phyloP scores from a whole-genome alignment of 2,329 filamentous ascomycete species.

The Fusarium nurragi region DNA sequence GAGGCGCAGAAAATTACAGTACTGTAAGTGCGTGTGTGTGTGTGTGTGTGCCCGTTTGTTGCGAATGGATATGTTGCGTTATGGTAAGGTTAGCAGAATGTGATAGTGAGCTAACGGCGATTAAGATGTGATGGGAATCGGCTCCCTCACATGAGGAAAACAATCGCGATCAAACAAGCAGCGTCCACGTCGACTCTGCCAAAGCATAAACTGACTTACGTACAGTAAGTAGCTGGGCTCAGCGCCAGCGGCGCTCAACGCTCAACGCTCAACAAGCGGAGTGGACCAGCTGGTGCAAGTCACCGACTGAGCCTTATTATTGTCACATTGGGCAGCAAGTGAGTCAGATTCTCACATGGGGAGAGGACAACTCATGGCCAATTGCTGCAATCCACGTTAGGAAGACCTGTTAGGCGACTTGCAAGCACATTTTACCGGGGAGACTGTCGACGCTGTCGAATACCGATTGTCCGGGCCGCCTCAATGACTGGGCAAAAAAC shows the following conservation, averaged over 20 bases:
- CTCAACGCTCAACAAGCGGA: constrained; percentile 20
- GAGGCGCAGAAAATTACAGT: background rate
- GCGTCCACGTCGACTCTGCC: constrained; percentile 25
- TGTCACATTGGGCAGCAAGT: constrained; percentile 44
- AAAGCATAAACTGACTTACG: constrained; percentile 25
- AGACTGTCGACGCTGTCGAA: background rate
- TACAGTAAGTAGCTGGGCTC: constrained; percentile 6
- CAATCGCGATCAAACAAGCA: constrained; percentile 14
- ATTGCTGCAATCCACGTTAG: constrained; percentile 41
- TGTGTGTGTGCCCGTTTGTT: background rate
- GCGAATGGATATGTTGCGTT: constrained; percentile 7
- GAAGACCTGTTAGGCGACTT: constrained; percentile 8
- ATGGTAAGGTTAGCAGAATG: constrained; percentile 13
- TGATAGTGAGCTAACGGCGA: constrained; percentile 35
- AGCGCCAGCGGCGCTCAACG: constrained; percentile 2
- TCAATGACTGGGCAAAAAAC: constrained; percentile 2
- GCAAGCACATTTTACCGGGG: constrained; percentile 5
- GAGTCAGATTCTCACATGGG: constrained; percentile 15
- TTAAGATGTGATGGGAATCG: constrained; percentile 39
- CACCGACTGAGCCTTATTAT: constrained; percentile 5
- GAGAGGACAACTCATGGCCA: constrained; percentile 33
- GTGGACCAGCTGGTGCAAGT: constrained; percentile 7
- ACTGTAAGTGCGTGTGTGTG: background rate
- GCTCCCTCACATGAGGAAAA: constrained; percentile 34
- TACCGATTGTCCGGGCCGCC: constrained; percentile 23